Evolutionary conservation across 163 green algal genomes (phyloP).

Genomic region (Volvox carteri): DNA sequence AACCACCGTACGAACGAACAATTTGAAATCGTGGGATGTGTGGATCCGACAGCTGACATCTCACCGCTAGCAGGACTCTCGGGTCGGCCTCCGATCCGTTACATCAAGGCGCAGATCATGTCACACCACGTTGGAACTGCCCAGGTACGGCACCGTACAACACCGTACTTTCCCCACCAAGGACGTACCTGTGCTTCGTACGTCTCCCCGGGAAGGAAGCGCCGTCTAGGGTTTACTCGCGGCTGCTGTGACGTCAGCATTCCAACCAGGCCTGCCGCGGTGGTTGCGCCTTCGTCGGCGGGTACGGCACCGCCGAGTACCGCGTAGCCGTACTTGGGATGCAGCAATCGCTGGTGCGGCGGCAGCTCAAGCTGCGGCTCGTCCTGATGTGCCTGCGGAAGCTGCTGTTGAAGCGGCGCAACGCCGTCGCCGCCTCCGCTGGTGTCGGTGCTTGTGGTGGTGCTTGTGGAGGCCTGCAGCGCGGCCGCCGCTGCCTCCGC

Average conservation of each 20-base stretch:
- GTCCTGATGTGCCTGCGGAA: not conserved
- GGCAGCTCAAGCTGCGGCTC: not conserved
- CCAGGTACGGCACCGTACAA: no score
- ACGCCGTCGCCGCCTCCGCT: not conserved
- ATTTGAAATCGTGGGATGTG: no score
- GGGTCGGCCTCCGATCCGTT: no score
- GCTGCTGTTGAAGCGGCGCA: not conserved
- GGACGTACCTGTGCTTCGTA: constrained; percentile 52
- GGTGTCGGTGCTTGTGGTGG: not conserved
- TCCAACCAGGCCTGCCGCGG: not conserved
- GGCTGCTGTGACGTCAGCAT: constrained; percentile 16
- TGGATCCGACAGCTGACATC: no score
- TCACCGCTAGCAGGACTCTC: no score
- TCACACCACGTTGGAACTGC: no score
- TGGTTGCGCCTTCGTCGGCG: not conserved
- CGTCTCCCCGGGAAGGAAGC: constrained; percentile 42
- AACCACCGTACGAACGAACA: no score
- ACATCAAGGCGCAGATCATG: no score
- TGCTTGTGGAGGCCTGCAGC: not conserved
- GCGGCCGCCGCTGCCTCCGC: not conserved
- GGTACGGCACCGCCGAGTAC: constrained; percentile 40
- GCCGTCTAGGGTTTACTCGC: constrained; percentile 26
- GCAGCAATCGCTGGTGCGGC: constrained; percentile 20
- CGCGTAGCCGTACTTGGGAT: constrained; percentile 37
- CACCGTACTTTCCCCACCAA: no score